phyloP scores from a whole-genome alignment of 1,284 basidiomycete species.

The Cutaneotrichosporon cavernicola region DNA sequence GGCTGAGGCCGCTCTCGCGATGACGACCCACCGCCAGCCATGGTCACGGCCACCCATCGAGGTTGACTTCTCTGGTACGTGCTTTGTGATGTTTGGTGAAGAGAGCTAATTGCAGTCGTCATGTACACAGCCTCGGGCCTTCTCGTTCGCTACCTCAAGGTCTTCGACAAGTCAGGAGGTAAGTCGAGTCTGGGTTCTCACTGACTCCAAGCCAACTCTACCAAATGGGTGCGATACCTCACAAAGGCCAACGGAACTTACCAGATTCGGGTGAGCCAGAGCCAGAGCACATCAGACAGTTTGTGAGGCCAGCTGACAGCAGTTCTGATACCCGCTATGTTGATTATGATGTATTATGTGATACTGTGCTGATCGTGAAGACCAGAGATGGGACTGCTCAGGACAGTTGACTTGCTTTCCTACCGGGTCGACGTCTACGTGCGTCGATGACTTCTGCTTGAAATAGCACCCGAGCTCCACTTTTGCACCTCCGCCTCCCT shows the following conservation, averaged over 20 bases:
- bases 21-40: constrained; percentile 83
- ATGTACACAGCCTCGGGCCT: constrained; percentile 98
- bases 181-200: not conserved
- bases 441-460: not conserved
- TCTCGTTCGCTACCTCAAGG: constrained; percentile 94
- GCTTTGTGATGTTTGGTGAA: not conserved
- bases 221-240: constrained; percentile 74
- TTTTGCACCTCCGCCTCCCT: not conserved
- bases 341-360: constrained; percentile 1
- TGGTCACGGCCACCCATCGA: constrained; percentile 98
- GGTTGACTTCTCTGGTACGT: constrained; percentile 72
- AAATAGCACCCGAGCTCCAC: not conserved
- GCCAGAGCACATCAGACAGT: not conserved
- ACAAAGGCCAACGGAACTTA: constrained; percentile 50
- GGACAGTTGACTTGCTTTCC: too few species aligned
- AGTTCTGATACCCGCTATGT: constrained; percentile 2
- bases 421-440: not conserved
- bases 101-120: constrained; percentile 64
- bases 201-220: constrained; percentile 4
- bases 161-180: constrained; percentile 85
- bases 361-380: not conserved
- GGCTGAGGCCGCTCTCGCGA: constrained; percentile 77
- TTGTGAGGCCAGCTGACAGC: not conserved
- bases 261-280: constrained; percentile 43
- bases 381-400: not conserved